phyloP scores from a whole-genome alignment of 805 yeast genomes.

The Yarrowia sp. region DNA sequence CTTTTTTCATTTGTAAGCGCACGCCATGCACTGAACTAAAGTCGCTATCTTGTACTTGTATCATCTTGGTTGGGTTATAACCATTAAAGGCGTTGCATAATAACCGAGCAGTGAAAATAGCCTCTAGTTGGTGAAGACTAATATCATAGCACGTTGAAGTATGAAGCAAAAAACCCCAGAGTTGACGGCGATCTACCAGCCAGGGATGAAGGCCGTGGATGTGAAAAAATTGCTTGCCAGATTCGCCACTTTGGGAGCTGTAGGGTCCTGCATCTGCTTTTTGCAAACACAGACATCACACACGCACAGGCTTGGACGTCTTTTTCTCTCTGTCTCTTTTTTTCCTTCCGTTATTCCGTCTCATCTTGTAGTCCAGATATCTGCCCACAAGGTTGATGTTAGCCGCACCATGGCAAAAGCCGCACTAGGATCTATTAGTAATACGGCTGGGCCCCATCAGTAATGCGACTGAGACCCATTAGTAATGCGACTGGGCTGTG shows the following conservation, averaged over 20 bases:
- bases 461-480: background rate
- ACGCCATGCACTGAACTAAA: background rate
- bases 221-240: slow-evolving; percentile 1
- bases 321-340: background rate
- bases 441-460: background rate
- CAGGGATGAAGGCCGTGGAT: background rate
- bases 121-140: background rate
- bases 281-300: background rate
- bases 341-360: slow-evolving; percentile 15
- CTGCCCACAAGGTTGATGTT: slow-evolving; percentile 18
- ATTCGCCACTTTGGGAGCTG: background rate
- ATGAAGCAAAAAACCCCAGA: slow-evolving; percentile 21
- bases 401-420: slow-evolving; percentile 11
- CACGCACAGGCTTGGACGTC: background rate
- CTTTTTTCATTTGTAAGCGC: slow-evolving; percentile 7
- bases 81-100: slow-evolving; percentile 25
- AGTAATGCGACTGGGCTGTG: background rate
- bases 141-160: background rate
- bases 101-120: background rate
- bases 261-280: background rate
- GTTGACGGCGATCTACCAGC: slow-evolving; percentile 4
- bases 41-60: no score
- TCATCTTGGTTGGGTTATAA: background rate
- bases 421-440: background rate
- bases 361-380: background rate